Conservation (phyloP, 306 rosid genomes). For the Astragalus glycyphyllos region DNA sequence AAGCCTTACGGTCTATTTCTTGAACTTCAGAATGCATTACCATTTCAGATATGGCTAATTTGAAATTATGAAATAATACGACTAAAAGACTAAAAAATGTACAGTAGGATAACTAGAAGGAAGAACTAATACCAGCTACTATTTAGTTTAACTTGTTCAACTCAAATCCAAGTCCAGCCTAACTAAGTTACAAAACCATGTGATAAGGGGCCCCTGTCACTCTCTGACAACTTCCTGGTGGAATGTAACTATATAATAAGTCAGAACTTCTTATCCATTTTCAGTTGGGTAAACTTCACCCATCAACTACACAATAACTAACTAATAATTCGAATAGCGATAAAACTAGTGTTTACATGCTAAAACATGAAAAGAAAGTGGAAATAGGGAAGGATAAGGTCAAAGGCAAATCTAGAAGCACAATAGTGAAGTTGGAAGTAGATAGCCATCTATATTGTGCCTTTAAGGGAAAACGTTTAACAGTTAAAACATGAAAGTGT, state of each 20-base stretch:
- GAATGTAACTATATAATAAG: background rate
- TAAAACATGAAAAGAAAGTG: background rate
- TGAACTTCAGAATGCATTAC: background rate
- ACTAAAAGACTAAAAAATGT: background rate
- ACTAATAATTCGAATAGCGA: background rate
- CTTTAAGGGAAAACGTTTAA: background rate
- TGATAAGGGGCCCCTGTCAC: background rate
- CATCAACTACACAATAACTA: slow-evolving; percentile 19
- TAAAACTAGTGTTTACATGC: background rate
- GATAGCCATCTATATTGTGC: background rate
- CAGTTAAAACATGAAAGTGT: background rate
- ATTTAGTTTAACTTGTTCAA: slow-evolving; percentile 7
- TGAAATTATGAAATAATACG: background rate
- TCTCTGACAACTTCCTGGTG: background rate
- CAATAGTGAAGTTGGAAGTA: slow-evolving; percentile 16
- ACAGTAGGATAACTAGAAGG: background rate
- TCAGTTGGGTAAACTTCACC: background rate
- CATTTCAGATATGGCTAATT: background rate
- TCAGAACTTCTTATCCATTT: background rate
- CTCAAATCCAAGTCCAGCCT: slow-evolving; percentile 1
- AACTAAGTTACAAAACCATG: background rate
- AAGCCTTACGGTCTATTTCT: background rate
- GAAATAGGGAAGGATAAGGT: background rate
- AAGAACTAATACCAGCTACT: slow-evolving; percentile 11
- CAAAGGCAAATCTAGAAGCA: background rate